Conservation (phyloP, 2,329 filamentous ascomycete species). For the Epichloe elymi region DNA sequence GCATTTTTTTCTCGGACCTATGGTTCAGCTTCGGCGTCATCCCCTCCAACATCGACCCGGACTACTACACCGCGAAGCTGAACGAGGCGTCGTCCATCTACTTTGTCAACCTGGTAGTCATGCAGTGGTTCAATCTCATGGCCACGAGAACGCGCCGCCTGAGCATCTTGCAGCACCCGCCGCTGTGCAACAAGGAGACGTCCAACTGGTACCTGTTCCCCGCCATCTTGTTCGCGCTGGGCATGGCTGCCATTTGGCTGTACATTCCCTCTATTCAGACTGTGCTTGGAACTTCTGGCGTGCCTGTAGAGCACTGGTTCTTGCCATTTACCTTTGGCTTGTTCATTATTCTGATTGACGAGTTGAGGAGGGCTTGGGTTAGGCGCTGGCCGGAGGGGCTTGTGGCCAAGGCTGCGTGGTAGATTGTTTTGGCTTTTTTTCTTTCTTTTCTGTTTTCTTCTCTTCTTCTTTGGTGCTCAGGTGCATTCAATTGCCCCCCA, state of each 20-base stretch:
- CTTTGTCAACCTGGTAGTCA: conserved; percentile 68
- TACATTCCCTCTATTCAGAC: conserved; percentile 54
- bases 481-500: no score
- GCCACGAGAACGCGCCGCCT: conserved; percentile 52
- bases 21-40: conserved; percentile 56
- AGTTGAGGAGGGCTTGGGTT: conserved; percentile 49
- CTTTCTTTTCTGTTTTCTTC: neutral
- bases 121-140: conserved; percentile 70
- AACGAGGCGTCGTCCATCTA: conserved; percentile 62
- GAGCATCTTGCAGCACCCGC: conserved; percentile 60
- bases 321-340: conserved; percentile 58
- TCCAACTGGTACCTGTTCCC: conserved; percentile 59
- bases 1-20: conserved; percentile 49
- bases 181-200: conserved; percentile 49
- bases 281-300: conserved; percentile 44
- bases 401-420: conserved; percentile 48
- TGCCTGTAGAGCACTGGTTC: conserved; percentile 66
- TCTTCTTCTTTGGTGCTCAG: neutral
- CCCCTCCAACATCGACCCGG: conserved; percentile 36
- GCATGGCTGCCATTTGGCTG: conserved; percentile 56
- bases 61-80: conserved; percentile 40
- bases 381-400: conserved; percentile 44
- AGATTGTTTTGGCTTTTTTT: conserved; percentile 2
- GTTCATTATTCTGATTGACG: conserved; percentile 48
- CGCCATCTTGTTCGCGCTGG: conserved; percentile 54